phyloP scores from a whole-genome alignment of 2,329 filamentous ascomycete species.

The Aspergillus floridensis region DNA sequence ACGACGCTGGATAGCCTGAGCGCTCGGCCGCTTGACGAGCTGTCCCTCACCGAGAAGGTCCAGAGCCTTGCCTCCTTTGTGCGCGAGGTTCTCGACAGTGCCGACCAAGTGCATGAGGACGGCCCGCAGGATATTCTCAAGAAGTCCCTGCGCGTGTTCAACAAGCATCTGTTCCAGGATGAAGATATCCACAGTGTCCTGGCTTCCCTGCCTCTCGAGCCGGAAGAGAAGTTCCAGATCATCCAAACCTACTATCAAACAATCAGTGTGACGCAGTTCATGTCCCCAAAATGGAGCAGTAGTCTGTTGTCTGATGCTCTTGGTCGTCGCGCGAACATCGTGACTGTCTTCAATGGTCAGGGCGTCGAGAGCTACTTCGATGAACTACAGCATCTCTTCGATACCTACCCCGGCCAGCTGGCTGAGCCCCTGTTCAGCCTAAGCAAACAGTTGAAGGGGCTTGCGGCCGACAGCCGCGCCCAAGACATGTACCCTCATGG shows the following conservation, averaged over 20 bases:
- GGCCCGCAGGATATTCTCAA: not conserved
- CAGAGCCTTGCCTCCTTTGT: not conserved
- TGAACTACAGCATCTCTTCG: not conserved
- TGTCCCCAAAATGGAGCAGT: not conserved
- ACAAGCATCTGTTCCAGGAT: not conserved
- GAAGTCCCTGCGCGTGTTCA: not conserved
- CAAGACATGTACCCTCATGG: not conserved
- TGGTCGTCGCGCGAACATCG: not conserved
- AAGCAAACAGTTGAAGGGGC: not conserved
- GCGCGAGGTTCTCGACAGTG: not conserved
- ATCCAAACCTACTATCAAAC: not conserved
- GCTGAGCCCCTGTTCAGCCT: not conserved
- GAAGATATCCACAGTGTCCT: not conserved
- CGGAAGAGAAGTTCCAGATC: not conserved
- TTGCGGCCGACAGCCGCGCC: not conserved
- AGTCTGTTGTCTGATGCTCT: not conserved
- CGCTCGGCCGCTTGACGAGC: not conserved
- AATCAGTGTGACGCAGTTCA: not conserved
- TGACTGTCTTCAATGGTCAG: conserved; percentile 3
- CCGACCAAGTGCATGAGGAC: not conserved
- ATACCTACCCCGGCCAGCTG: not conserved
- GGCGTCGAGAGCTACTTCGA: not conserved
- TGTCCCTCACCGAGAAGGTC: not conserved
- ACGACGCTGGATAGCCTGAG: not conserved
- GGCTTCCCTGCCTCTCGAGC: not conserved